Evolutionary conservation across 139 green algal genomes (phyloP), one percentile per base, ranked within the genome.

Genomic region (Eudorina sp.): DNA sequence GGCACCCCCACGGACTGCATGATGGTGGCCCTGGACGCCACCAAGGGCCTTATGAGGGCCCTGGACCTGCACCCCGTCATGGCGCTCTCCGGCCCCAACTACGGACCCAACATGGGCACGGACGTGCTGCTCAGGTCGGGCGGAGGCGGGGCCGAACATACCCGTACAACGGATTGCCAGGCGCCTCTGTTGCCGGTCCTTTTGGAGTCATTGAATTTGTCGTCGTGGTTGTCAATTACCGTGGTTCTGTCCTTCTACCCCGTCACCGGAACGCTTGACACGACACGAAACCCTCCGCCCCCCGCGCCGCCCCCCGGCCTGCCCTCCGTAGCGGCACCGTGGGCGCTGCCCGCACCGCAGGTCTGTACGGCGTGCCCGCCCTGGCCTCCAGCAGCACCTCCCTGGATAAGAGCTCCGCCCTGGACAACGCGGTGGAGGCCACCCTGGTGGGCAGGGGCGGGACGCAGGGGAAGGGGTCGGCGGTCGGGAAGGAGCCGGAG

Each of bases 1-100:
- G 80, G 80, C 45, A 88, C 82, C 34, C 82, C 82, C 66, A 80
- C 82, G 11, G 82, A 88, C 66, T 88, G 82, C 82, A 80, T 88
- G 66, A 79, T 88, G 66, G 82, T 80, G 23, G 66, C 82, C 6
- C 82, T 88, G 66, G 82, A 88, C 66, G 48, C 66, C 66, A 81
- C 82, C 66, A 68, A 80, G 82, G 82, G 82, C 46, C 66, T 88
- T 4, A 5, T 88, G 82, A 34, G 66, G 18, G 82, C 82, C 4
- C 82, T 88, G 66, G 66, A 81, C 18, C 45, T 81, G 36, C 66
- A 88, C 46, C 82, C 82, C 46, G 6, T 88, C 27, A 40, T 88
- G 51, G 82, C 68, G 46, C 34, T 88, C 6, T 58, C 31, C 1
- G 82, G 82, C 34, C 82, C 82, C 66, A 88, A 88, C 82, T 88